phyloP scores from a whole-genome alignment of 2,329 filamentous ascomycete species.

The Penicillium sp. region DNA sequence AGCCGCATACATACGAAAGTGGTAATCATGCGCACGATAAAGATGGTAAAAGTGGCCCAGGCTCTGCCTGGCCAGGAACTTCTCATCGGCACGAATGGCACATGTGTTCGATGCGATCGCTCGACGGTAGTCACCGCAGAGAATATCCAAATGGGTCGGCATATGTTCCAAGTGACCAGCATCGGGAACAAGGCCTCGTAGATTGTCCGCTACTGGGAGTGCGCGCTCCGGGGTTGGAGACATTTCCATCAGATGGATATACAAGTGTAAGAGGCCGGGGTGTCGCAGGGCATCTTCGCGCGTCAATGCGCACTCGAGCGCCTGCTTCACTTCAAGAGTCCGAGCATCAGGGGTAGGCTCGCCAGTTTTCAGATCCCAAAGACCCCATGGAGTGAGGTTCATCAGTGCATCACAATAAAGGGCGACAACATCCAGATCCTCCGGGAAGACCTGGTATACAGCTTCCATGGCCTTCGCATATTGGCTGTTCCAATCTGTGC shows the following conservation, averaged over 20 bases:
- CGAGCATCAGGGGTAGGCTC: conserved; percentile 54
- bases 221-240: conserved; percentile 64
- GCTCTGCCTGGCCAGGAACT: conserved; percentile 60
- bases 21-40: conserved; percentile 72
- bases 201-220: conserved; percentile 58
- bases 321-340: conserved; percentile 57
- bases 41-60: conserved; percentile 71
- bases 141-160: conserved; percentile 73
- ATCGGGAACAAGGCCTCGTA: conserved; percentile 67
- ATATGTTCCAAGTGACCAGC: conserved; percentile 73
- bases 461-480: conserved; percentile 63
- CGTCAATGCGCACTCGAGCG: conserved; percentile 59
- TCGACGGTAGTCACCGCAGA: conserved; percentile 68
- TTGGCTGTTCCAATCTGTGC: conserved; percentile 54
- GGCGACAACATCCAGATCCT: conserved; percentile 62
- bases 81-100: conserved; percentile 67
- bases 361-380: conserved; percentile 63
- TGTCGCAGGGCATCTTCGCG: conserved; percentile 55
- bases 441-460: conserved; percentile 53
- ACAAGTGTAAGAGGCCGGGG: conserved; percentile 71
- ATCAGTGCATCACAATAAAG: conserved; percentile 66
- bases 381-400: conserved; percentile 64
- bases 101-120: conserved; percentile 66
- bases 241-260: conserved; percentile 80
- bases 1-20: conserved; percentile 73